Evolutionary conservation across 371 early-diverging fungal genomes (phyloP), one percentile per base, ranked within the genome.

Genomic region (Circinella minor): DNA sequence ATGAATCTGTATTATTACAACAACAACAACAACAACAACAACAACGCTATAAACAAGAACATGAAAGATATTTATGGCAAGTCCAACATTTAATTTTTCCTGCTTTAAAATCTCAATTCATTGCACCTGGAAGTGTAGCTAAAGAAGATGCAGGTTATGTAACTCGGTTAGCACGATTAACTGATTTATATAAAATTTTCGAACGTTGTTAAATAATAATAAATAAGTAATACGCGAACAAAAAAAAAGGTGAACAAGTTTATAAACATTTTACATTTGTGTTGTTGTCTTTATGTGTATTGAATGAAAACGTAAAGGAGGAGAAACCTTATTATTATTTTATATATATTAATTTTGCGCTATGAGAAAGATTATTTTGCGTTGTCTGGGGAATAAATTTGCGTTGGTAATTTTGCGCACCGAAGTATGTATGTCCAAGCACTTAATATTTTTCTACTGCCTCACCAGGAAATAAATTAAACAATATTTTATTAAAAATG

Each of bases 131-230:
- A 36, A 61, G 69, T 38, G 69, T 94, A 62, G 84, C 84, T 10
- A 83, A 84, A 57, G 69, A 75, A 20, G 79, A 85, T 20, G 74
- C 83, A 54, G 71, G 74, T 11, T 65, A 69, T 36, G 76, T 95
- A 2, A 79, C 91, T 9, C 91, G 90, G 68, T 71, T 98, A 18
- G 94, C 94, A 0, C 88, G 93, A 73, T 80, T 95, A 65, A 88
- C 92, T n/a, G 96, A 96, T 70, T 81, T 97, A 37, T 97, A 97
- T 82, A 92, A 89, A 51, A 91, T 97, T 27, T 98, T 98, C 87
- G 96, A 98, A 76, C 76, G 98, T 57, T 95, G 95, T 73, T 95
- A 72, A 78, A 27, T 27, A 61, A 48, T 10, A 46, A 34, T 7
- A 55, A 57, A 43, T 6, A 43, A 27, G 27, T 27, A 27, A 27